phyloP scores from a whole-genome alignment of 2,329 filamentous ascomycete species.

The Cladosporium colombiae region DNA sequence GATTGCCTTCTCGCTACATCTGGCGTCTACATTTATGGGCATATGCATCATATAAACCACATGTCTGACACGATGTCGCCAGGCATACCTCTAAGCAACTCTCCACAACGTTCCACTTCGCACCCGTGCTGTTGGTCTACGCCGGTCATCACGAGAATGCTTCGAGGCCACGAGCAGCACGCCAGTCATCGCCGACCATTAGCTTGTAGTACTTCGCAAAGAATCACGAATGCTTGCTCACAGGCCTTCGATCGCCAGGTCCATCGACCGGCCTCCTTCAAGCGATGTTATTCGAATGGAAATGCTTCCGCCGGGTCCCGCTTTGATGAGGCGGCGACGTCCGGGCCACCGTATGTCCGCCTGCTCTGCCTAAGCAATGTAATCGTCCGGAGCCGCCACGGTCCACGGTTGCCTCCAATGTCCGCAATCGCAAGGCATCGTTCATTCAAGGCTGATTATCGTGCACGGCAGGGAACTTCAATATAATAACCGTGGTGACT shows the following conservation, averaged over 20 bases:
- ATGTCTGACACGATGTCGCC: neutral
- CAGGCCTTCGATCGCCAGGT: neutral
- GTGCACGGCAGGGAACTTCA: neutral
- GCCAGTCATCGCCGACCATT: neutral
- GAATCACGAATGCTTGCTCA: neutral
- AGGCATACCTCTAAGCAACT: constrained; percentile 3
- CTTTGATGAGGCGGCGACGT: neutral
- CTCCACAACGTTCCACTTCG: neutral
- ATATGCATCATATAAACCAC: neutral
- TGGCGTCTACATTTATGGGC: neutral
- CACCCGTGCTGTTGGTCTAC: constrained; percentile 1
- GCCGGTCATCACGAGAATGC: constrained; percentile 1
- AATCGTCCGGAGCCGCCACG: neutral
- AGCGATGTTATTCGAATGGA: neutral
- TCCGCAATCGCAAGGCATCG: neutral
- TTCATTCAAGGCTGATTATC: neutral
- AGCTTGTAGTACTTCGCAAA: neutral
- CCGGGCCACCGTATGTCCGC: neutral
- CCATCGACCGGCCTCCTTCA: neutral
- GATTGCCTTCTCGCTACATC: neutral
- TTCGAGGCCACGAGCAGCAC: neutral
- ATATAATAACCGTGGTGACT: neutral
- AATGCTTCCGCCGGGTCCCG: constrained; percentile 3
- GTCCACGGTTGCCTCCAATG: constrained; percentile 3
- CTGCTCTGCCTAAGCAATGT: neutral